These are phyloP conservation scores for Brasenia schreberi DNA, from an alignment of 164 flowering plant species.

Conservation along the genomic window DNA sequence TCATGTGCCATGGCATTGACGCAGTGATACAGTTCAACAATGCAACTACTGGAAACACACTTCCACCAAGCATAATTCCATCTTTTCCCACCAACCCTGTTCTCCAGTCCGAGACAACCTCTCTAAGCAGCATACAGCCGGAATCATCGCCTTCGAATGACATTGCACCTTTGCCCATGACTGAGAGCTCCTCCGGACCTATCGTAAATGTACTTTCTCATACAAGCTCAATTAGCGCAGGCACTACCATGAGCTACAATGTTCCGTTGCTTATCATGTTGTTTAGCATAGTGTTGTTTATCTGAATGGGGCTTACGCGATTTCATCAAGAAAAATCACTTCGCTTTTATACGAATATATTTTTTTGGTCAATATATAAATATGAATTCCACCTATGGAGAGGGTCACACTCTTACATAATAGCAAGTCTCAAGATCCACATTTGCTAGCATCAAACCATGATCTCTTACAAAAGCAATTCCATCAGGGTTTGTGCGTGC, in stretches of 20 bases:
- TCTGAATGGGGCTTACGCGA: not conserved
- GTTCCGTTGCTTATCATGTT: not conserved
- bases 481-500: too few species aligned
- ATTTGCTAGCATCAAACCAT: not conserved
- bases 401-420: too few species aligned
- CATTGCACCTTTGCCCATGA: not conserved
- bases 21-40: slow-evolving; percentile 15
- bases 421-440: not conserved
- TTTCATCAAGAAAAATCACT: not conserved
- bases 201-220: not conserved
- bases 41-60: not conserved
- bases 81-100: not conserved
- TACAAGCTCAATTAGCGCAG: not conserved
- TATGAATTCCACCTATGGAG: too few species aligned
- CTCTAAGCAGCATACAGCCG: not conserved
- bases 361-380: too few species aligned
- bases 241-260: not conserved
- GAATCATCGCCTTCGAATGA: not conserved
- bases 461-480: too few species aligned
- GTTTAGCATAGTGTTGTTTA: not conserved
- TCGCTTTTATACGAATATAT: not conserved
- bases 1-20: slow-evolving; percentile 85
- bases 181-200: not conserved
- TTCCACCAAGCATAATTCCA: not conserved
- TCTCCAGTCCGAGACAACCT: not conserved